phyloP scores from a whole-genome alignment of 495 filamentous ascomycete genomes.

The Podospora comata region DNA sequence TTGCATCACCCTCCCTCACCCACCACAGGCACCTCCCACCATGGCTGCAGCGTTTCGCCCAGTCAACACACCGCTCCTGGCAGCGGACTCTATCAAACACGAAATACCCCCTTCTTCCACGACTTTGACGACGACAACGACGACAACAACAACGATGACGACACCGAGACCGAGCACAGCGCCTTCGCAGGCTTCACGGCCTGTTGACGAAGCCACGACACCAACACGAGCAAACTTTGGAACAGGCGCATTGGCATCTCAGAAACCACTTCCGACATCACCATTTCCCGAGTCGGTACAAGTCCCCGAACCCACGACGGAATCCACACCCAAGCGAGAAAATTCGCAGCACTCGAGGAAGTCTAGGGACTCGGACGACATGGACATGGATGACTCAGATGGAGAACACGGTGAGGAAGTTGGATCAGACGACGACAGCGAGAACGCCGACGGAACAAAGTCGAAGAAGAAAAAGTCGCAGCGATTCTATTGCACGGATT shows the following conservation, averaged over 20 bases:
- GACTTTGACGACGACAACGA: not conserved
- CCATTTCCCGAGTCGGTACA: slow-evolving; percentile 54
- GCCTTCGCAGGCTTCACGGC: slow-evolving; percentile 36
- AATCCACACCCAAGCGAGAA: slow-evolving; percentile 46
- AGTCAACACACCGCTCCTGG: slow-evolving; percentile 67
- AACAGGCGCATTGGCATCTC: slow-evolving; percentile 42
- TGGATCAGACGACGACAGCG: slow-evolving; percentile 75
- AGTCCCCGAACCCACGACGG: slow-evolving; percentile 44
- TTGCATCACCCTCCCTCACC: slow-evolving; percentile 18
- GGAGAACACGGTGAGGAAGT: slow-evolving; percentile 56
- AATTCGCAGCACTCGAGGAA: slow-evolving; percentile 61
- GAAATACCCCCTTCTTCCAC: slow-evolving; percentile 41
- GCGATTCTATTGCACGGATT: slow-evolving; percentile 95
- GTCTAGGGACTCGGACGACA: slow-evolving; percentile 68
- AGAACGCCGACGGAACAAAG: slow-evolving; percentile 60
- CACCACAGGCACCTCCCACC: slow-evolving; percentile 10
- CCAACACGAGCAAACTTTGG: slow-evolving; percentile 61
- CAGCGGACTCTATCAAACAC: slow-evolving; percentile 43
- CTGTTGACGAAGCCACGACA: slow-evolving; percentile 53
- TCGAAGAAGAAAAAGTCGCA: slow-evolving; percentile 96
- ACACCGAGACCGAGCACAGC: slow-evolving; percentile 55
- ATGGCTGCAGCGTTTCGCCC: slow-evolving; percentile 64
- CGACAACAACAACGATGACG: slow-evolving; percentile 58
- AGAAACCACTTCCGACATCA: slow-evolving; percentile 59
- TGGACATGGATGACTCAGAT: slow-evolving; percentile 74